Conservation (phyloP, 192 early-diverging fungal species). For the Bifiguratus adelaidae region DNA sequence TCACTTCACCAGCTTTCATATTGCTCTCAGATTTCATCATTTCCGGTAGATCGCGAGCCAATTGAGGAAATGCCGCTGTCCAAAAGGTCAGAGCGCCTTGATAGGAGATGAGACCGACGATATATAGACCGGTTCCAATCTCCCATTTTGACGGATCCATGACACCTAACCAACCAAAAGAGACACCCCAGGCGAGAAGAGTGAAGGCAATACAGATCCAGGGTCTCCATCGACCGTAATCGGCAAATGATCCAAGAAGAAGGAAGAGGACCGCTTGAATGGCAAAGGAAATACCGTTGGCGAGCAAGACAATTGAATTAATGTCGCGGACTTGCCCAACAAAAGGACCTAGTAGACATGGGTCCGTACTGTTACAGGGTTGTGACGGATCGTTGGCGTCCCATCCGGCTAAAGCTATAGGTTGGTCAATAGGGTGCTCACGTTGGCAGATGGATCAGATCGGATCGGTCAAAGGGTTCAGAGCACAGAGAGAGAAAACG, state of each 20-base stretch:
- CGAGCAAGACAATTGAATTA: conserved; percentile 3
- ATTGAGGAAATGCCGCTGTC: conserved; percentile 2
- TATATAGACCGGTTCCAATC: not conserved
- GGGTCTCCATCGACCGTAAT: conserved; percentile 1
- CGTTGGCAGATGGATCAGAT: no score
- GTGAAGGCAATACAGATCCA: conserved; percentile 3
- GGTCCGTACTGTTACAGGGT: conserved; percentile 2
- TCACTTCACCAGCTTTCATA: not conserved
- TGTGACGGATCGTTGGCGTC: conserved; percentile 1
- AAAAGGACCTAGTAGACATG: conserved; percentile 3
- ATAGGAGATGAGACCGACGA: conserved; percentile 1
- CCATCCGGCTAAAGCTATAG: conserved; percentile 3
- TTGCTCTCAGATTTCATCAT: conserved; percentile 2
- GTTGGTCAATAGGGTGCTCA: no score
- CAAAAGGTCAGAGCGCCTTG: conserved; percentile 5
- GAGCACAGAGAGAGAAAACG: no score
- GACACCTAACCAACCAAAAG: conserved; percentile 4
- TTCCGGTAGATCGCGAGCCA: conserved; percentile 1
- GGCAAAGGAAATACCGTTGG: conserved; percentile 5
- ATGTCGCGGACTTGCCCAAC: conserved; percentile 2
- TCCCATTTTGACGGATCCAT: conserved; percentile 1
- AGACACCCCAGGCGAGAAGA: not conserved
- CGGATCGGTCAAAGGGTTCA: no score
- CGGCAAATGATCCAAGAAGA: conserved; percentile 3
- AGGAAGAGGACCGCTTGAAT: conserved; percentile 3